Evolutionary conservation across 192 early-diverging fungal genomes (phyloP).

Genomic region (Coemansia sp.): DNA sequence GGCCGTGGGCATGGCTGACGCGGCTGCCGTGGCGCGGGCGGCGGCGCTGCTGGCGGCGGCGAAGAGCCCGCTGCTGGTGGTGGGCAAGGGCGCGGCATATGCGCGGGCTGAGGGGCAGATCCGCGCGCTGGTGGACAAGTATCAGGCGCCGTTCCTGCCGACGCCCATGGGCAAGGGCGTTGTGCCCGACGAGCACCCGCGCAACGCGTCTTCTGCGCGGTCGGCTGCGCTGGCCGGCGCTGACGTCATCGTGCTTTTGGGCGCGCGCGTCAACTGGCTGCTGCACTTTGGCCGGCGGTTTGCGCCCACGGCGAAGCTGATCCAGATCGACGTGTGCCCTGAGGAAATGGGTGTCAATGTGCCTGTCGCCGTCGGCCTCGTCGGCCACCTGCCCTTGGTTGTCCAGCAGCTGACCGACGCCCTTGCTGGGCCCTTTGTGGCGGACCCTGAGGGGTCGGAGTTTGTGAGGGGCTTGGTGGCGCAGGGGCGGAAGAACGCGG

Average conservation of each 20-base stretch:
- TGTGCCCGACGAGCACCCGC: conserved; percentile 60
- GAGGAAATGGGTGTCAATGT: conserved; percentile 67
- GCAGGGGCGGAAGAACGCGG: conserved; percentile 52
- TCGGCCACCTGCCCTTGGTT: conserved; percentile 62
- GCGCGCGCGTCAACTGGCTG: conserved; percentile 75
- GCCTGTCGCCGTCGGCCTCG: conserved; percentile 52
- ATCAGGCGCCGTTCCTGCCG: conserved; percentile 67
- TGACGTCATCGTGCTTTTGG: conserved; percentile 68
- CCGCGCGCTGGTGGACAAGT: conserved; percentile 55
- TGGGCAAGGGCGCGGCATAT: conserved; percentile 78
- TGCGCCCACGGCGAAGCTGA: conserved; percentile 57
- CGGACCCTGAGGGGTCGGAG: conserved; percentile 7
- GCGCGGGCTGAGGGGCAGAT: conserved; percentile 64
- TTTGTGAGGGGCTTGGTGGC: conserved; percentile 25
- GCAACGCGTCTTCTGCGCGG: conserved; percentile 64
- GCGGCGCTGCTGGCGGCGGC: conserved; percentile 49
- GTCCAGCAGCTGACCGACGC: conserved; percentile 55
- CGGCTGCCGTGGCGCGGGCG: conserved; percentile 45
- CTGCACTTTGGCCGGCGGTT: conserved; percentile 69
- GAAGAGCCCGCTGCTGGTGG: conserved; percentile 60
- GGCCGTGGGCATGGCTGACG: conserved; percentile 55
- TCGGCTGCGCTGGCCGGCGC: conserved; percentile 63
- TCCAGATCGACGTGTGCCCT: conserved; percentile 68
- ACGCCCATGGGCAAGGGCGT: conserved; percentile 76
- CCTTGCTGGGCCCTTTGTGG: conserved; percentile 20